Percentiles rank a stretch among this genome's conserved stretches.
phyloP scores from a whole-genome alignment of 176 grass and related monocot species.

The Avena atlantica region DNA sequence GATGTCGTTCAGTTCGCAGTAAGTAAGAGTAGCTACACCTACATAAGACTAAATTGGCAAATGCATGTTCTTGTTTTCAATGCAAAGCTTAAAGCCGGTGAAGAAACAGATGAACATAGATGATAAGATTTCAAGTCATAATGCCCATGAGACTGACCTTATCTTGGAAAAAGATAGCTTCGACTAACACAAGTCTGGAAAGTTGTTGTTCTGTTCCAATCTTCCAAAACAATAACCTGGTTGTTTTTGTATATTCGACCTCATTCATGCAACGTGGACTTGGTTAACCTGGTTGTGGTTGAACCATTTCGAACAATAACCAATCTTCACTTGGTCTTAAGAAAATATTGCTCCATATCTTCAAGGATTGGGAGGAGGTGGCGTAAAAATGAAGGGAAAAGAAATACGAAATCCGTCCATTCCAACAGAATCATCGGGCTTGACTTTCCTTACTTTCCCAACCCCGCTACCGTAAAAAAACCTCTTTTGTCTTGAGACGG shows the following conservation, averaged over 20 bases:
- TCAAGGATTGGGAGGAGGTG: too few species aligned
- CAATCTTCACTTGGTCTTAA: too few species aligned
- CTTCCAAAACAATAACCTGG: background rate
- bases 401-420: too few species aligned
- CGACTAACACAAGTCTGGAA: background rate
- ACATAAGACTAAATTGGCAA: conserved; percentile 36
- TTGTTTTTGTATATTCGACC: conserved; percentile 37
- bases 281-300: too few species aligned
- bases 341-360: too few species aligned
- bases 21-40: conserved; percentile 47
- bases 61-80: background rate
- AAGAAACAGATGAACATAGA: background rate
- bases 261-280: background rate
- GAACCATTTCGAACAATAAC: too few species aligned
- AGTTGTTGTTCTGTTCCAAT: conserved; percentile 29
- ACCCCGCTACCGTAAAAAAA: too few species aligned
- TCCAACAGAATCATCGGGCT: too few species aligned
- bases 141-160: background rate
- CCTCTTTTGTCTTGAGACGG: too few species aligned
- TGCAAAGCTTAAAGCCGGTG: background rate
- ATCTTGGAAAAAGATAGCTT: background rate
- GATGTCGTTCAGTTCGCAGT: conserved; percentile 6
- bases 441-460: too few species aligned
- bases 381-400: too few species aligned
- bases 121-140: background rate